These are phyloP conservation scores for Trichoderma harzianum DNA, from an alignment of 2,329 filamentous ascomycete genomes.

Conservation along the genomic window DNA sequence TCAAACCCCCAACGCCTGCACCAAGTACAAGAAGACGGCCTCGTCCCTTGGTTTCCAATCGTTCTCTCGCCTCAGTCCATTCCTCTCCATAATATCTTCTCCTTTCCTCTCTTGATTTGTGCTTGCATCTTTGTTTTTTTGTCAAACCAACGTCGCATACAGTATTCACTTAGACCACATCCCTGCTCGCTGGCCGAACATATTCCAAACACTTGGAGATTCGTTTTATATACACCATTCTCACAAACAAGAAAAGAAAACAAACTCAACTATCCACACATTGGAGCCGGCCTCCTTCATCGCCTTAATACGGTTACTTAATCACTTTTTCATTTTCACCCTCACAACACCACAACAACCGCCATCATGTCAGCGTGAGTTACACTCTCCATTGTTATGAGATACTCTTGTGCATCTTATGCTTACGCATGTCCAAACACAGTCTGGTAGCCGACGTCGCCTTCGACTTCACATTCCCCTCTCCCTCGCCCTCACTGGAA, in stretches of 20 bases:
- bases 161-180: conserved; percentile 1
- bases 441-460: conserved; percentile 62
- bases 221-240: not conserved
- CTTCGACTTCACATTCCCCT: conserved; percentile 58
- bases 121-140: not conserved
- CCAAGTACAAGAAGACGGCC: conserved; percentile 30
- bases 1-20: not conserved
- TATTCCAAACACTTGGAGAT: conserved; percentile 6
- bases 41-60: conserved; percentile 29
- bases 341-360: conserved; percentile 18
- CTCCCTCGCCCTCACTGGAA: conserved; percentile 27
- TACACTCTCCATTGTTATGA: not conserved
- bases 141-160: not conserved
- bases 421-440: conserved; percentile 26
- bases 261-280: not conserved
- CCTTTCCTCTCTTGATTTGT: conserved; percentile 1
- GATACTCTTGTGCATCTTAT: not conserved
- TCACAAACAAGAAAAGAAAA: not conserved
- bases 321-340: not conserved
- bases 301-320: conserved; percentile 2
- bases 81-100: conserved; percentile 10
- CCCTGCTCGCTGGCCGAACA: conserved; percentile 8
- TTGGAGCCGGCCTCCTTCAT: conserved; percentile 24
- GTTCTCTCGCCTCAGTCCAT: conserved; percentile 18
- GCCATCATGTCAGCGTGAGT: conserved; percentile 37